These are phyloP conservation scores for Echites panduratus DNA, from an alignment of 257 asterid species.

Conservation along the genomic window DNA sequence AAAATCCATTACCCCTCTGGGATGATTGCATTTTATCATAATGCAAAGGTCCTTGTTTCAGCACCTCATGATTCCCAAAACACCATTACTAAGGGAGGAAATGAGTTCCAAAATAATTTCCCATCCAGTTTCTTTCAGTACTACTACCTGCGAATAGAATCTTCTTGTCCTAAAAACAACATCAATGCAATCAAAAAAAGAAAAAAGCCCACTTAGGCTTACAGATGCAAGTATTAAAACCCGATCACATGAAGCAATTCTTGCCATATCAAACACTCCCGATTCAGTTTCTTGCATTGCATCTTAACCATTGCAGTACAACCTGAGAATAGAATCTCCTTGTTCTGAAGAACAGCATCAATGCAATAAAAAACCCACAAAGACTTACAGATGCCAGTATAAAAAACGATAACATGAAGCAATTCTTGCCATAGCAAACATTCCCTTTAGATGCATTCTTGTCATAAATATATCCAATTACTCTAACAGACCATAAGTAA, in stretches of 20 bases:
- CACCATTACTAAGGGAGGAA: not conserved
- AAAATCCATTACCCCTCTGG: not conserved
- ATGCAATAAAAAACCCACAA: constrained; percentile 56
- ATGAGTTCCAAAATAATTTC: not conserved
- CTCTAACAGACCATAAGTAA: constrained; percentile 69
- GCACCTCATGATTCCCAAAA: not conserved
- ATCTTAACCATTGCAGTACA: constrained; percentile 23
- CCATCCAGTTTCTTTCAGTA: constrained; percentile 1
- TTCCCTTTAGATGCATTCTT: constrained; percentile 39
- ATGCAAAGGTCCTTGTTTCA: not conserved
- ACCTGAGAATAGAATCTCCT: constrained; percentile 42
- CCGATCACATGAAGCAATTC: constrained; percentile 77
- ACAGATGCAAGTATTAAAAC: constrained; percentile 60
- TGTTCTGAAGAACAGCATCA: constrained; percentile 50
- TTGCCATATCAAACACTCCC: constrained; percentile 49
- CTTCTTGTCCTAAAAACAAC: constrained; percentile 52
- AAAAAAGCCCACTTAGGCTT: constrained; percentile 37
- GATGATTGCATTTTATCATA: not conserved
- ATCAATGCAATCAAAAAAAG: constrained; percentile 47
- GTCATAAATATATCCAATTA: constrained; percentile 78
- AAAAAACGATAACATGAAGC: constrained; percentile 79
- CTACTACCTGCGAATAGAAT: constrained; percentile 34
- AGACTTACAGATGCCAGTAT: constrained; percentile 59
- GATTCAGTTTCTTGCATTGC: not conserved
- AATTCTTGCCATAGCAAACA: constrained; percentile 64